These are phyloP conservation scores for Tinospora cordifolia DNA, from an alignment of 164 flowering plant species.

Conservation along the genomic window DNA sequence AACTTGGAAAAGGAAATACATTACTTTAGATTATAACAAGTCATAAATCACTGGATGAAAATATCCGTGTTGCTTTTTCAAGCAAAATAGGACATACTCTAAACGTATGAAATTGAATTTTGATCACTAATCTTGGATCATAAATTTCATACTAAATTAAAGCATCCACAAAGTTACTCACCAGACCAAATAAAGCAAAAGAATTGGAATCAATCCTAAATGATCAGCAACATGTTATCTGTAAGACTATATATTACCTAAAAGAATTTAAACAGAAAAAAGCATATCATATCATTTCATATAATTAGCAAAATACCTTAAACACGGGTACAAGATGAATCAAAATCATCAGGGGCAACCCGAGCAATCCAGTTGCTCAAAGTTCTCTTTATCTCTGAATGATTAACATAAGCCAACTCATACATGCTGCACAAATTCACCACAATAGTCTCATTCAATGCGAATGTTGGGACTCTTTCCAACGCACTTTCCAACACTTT, in stretches of 20 bases:
- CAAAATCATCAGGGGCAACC: constrained; percentile 98
- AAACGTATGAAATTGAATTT: neutral
- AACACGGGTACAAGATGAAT: constrained; percentile 70
- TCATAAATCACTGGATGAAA: neutral
- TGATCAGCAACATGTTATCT: constrained; percentile 5
- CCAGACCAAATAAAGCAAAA: neutral
- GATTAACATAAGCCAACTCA: constrained; percentile 91
- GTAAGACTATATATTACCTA: neutral
- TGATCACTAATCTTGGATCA: neutral
- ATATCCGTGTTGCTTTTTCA: neutral
- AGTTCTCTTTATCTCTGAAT: constrained; percentile 76
- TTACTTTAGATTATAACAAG: neutral
- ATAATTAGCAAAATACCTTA: constrained; percentile 41
- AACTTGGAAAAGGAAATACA: neutral
- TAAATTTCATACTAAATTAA: neutral
- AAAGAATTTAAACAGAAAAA: neutral
- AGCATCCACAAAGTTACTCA: neutral
- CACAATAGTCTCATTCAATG: constrained; percentile 76
- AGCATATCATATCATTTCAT: neutral
- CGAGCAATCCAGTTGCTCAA: constrained; percentile 88
- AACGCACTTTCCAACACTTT: constrained; percentile 84
- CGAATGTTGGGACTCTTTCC: constrained; percentile 76
- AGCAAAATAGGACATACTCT: neutral
- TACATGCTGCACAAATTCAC: constrained; percentile 97
- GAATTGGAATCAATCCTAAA: neutral